Base-by-base conservation (phyloP, 768 basidiomycete species). In the Sarcomyxa edulis region DNA sequence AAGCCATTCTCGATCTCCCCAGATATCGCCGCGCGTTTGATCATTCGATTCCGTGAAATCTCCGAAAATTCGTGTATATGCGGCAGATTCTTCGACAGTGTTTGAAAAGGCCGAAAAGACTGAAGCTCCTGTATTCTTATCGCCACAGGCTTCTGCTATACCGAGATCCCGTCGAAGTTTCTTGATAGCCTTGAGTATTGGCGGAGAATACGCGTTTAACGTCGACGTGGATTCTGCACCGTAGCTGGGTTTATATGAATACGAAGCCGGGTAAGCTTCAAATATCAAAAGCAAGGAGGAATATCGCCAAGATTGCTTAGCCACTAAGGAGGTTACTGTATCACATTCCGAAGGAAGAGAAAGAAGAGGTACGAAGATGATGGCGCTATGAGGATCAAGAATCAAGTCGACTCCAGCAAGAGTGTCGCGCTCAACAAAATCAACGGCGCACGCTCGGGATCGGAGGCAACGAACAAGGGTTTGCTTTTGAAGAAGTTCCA, bases 401-500 rank as follows among this genome's bases (percentile, higher is more conserved):
- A 88, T 74, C 21, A 91, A 60, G 52, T 90, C 82, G 7, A 67
- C 71, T 20, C 74, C 80, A 35, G 59, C 66, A 3, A 88, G 68
- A 35, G 60, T 55, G 9, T 74, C 72, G 23, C 87, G 74, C 51
- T 90, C 88, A 3, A 80, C 67, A 9, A 89, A 68, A 20, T 74
- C 67, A 16, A 87, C 61, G 8, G 58, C 57, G 44, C 70, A 76
- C 9, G 60, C 49, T 10, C 48, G 51, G 8, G 68, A 64, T 12
- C 63, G 60, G 18, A 90, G 66, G 8, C 64, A 56, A 3, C 68
- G 70, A 27, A 81, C 68, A 3, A 90, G 61, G 14, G 65, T 67
- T 35, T 74, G 80, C 46, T 79, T 81, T 54, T 88, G 87, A 6
- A 89, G 65, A 14, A 87, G 46, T 20, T 76, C 65, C 44, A 88